Evolutionary conservation across 1,284 basidiomycete genomes (phyloP).

Genomic region (Moesziomyces aphidis): DNA sequence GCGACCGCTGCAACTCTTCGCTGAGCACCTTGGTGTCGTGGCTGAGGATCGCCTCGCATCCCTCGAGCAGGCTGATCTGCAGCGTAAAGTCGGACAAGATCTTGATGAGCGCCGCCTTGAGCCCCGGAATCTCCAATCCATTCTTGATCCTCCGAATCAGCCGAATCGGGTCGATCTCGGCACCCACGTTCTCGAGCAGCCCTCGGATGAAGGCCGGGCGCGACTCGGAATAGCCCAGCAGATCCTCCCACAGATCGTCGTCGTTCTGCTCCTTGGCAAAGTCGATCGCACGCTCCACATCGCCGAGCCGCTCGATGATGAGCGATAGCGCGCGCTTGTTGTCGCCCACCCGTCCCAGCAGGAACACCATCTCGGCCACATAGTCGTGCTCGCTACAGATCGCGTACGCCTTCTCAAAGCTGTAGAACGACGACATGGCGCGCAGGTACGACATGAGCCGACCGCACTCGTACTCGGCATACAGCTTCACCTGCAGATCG

Average conservation of each 20-base stretch:
- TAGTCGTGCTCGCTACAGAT: slow-evolving; percentile 86
- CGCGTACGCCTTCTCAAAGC: slow-evolving; percentile 89
- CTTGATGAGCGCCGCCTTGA: slow-evolving; percentile 94
- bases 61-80: slow-evolving; percentile 68
- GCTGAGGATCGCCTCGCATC: slow-evolving; percentile 58
- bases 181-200: slow-evolving; percentile 89
- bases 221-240: slow-evolving; percentile 92
- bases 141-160: slow-evolving; percentile 94
- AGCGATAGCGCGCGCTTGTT: slow-evolving; percentile 93
- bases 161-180: slow-evolving; percentile 94
- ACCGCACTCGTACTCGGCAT: slow-evolving; percentile 84
- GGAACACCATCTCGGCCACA: slow-evolving; percentile 96
- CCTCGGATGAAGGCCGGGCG: slow-evolving; percentile 94
- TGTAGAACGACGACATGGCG: slow-evolving; percentile 86
- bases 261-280: slow-evolving; percentile 98
- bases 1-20: slow-evolving; percentile 42
- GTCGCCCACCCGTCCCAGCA: slow-evolving; percentile 96
- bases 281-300: slow-evolving; percentile 93
- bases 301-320: slow-evolving; percentile 93
- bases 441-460: slow-evolving; percentile 90
- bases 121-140: slow-evolving; percentile 92
- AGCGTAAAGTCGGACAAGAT: slow-evolving; percentile 95
- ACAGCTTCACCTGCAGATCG: slow-evolving; percentile 87
- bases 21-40: slow-evolving; percentile 50
- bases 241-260: slow-evolving; percentile 96